Evolutionary conservation across 345 rosid species (phyloP), one percentile per base, ranked within the genome.

Genomic region (Mallotus nudiflorus): DNA sequence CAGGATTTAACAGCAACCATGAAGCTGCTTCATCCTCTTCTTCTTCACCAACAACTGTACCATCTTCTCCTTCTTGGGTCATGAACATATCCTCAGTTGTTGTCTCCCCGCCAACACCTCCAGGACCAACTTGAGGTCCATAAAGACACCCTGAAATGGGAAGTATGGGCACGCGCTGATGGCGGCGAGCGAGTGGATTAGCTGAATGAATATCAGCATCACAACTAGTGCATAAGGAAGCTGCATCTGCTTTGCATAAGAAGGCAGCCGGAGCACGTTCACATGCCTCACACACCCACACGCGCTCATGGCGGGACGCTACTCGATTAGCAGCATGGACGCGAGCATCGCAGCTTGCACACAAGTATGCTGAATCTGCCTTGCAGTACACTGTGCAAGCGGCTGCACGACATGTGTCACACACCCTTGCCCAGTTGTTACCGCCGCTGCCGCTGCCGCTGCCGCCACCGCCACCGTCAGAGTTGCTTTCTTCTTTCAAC

Each of bases 231-330:
- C 98, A 94, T 9, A 94, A 91, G 52, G 95, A 89, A 1, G 98
- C 98, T 2, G 96, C 86, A 37, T 94, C 96, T 0, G 98, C 98
- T 84, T 88, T 91, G 76, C 98, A 94, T 6, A 93, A 62, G 66
- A 88, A 87, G 33, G 89, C 89, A n/a, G 98, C 98, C 0, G 98
- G 98, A 3, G 93, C 87, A 0, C 86, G 81, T 73, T 91, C 98
- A 9, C 98, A 91, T 0, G 87, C 87, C 65, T 91, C 85, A 51
- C 98, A 93, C 27, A 93, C 87, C 80, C 84, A 77, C 18, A 91
- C 97, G 4, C 97, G 93, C 87, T 87, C 93, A 58, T 94, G 97
- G 65, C 97, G 83, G 5, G 97, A 91, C n/a, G 97, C 98, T 42
- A 93, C 80, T 12, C 69, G 78, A 69, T 89, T 93, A 28, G 97